phyloP scores from a whole-genome alignment of 2,329 filamentous ascomycete genomes.

The Ophiostoma populinum region DNA sequence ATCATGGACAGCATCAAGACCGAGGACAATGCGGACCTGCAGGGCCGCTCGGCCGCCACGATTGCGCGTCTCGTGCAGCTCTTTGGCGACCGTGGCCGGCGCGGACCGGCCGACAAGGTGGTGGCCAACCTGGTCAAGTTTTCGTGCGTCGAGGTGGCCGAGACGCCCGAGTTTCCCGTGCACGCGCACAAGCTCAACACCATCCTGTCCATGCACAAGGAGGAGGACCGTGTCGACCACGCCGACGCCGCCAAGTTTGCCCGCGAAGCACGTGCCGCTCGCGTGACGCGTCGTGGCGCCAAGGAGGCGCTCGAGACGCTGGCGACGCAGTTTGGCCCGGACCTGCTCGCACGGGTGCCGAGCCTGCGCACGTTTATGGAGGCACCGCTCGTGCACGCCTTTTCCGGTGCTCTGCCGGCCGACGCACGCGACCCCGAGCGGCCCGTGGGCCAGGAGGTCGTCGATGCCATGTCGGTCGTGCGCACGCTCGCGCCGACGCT shows the following conservation, averaged over 20 bases:
- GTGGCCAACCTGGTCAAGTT: conserved; percentile 94
- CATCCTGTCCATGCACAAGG: conserved; percentile 87
- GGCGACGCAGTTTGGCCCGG: conserved; percentile 57
- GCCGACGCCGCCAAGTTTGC: conserved; percentile 82
- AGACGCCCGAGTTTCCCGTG: conserved; percentile 85
- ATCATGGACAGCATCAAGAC: conserved; percentile 98
- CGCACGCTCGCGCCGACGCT: conserved; percentile 88
- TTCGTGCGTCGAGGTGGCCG: conserved; percentile 91
- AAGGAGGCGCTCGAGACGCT: conserved; percentile 88
- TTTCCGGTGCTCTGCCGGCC: conserved; percentile 51
- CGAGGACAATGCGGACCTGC: conserved; percentile 79
- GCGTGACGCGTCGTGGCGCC: conserved; percentile 79
- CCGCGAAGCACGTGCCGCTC: conserved; percentile 70
- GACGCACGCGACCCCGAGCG: conserved; percentile 58
- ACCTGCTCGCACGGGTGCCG: conserved; percentile 68
- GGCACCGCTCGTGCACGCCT: conserved; percentile 57
- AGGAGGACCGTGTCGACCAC: conserved; percentile 89
- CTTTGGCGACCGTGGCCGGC: conserved; percentile 63
- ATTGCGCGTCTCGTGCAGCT: conserved; percentile 74
- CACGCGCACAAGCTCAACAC: conserved; percentile 63
- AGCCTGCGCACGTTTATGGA: conserved; percentile 71
- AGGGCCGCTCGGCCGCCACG: conserved; percentile 69
- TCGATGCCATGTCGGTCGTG: conserved; percentile 85
- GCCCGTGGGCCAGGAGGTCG: conserved; percentile 73
- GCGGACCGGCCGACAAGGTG: conserved; percentile 84